Conservation (phyloP, 768 basidiomycete species). For the Phaffia tasmanica region DNA sequence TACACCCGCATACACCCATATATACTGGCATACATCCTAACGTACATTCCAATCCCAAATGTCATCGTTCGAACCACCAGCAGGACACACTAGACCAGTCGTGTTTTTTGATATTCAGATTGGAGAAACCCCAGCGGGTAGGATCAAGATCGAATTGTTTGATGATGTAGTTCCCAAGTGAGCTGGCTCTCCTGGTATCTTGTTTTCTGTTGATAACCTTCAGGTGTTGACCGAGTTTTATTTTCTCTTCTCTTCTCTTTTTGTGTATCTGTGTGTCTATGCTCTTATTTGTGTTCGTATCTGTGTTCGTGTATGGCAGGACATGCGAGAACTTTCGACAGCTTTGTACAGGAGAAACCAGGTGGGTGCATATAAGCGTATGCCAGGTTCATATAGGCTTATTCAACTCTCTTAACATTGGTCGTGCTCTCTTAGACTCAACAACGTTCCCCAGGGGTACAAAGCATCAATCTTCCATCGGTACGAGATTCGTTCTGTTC, state of each 20-base stretch:
- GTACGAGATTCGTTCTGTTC: conserved; percentile 43
- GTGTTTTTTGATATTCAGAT: conserved; percentile 97
- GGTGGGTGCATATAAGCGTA: conserved; percentile 43
- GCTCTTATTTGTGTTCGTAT: too few relatives aligned
- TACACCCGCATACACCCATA: neutral
- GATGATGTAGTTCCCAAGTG: conserved; percentile 92
- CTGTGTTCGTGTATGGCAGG: conserved; percentile 42
- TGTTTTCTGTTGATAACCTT: neutral
- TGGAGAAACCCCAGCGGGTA: conserved; percentile 87
- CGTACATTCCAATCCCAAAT: neutral
- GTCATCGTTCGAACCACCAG: conserved; percentile 19
- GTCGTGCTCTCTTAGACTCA: conserved; percentile 15
- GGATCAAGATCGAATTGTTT: conserved; percentile 96
- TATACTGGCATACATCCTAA: neutral
- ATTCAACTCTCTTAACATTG: neutral
- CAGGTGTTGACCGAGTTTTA: neutral
- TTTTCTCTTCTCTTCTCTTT: neutral
- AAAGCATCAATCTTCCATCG: conserved; percentile 85
- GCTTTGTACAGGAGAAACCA: conserved; percentile 90
- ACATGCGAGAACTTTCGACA: conserved; percentile 98
- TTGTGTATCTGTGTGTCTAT: too few relatives aligned
- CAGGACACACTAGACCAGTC: conserved; percentile 49
- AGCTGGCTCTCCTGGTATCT: conserved; percentile 30
- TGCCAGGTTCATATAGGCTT: too few relatives aligned
- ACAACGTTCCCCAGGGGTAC: conserved; percentile 62